These are phyloP conservation scores for Termitomyces sp. DNA, from an alignment of 768 basidiomycete genomes.

Conservation along the genomic window DNA sequence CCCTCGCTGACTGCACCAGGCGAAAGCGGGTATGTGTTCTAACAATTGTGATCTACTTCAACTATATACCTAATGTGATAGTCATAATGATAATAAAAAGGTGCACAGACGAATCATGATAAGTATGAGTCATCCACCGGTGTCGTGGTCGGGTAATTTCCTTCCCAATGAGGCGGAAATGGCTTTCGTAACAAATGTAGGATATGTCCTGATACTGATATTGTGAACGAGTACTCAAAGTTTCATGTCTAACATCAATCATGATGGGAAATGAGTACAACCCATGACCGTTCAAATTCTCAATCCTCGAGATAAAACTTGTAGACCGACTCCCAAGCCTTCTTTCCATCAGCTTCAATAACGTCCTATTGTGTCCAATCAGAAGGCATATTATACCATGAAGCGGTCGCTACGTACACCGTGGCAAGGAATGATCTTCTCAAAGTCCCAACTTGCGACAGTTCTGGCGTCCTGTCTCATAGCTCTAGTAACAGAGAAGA, in stretches of 20 bases:
- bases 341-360: conserved; percentile 53
- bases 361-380: conserved; percentile 32
- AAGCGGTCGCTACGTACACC: conserved; percentile 24
- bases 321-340: conserved; percentile 44
- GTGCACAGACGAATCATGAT: no score
- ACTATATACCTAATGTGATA: no score
- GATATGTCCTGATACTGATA: not conserved
- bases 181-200: no score
- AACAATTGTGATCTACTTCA: no score
- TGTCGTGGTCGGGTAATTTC: no score
- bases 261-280: not conserved
- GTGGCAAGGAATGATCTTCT: conserved; percentile 67
- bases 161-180: no score
- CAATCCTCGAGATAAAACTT: conserved; percentile 18
- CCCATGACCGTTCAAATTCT: not conserved
- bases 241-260: no score
- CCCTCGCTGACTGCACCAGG: no score
- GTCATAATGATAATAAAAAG: no score
- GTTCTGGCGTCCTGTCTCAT: conserved; percentile 59
- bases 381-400: not conserved
- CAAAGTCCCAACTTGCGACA: conserved; percentile 66
- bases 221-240: not conserved
- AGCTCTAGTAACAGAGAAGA: conserved; percentile 22
- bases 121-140: no score
- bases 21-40: no score